Conservation (phyloP, 2,329 filamentous ascomycete species). For the Hysterium pulicare region DNA sequence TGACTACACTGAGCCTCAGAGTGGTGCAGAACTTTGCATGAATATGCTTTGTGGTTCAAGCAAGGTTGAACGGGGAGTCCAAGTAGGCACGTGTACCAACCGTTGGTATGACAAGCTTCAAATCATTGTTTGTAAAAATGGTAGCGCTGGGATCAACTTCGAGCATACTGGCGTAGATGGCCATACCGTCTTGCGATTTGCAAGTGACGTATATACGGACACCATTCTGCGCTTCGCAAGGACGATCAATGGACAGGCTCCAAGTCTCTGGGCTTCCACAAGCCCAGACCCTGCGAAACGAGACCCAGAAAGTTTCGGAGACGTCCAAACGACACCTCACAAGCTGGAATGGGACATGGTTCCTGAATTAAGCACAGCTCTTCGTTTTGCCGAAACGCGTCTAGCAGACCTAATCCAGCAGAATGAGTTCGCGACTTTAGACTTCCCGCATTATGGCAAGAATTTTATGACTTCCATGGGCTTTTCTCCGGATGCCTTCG, state of each 20-base stretch:
- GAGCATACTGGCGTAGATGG: conserved; percentile 98
- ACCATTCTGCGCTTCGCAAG: conserved; percentile 94
- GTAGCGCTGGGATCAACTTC: conserved; percentile 97
- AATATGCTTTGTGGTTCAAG: conserved; percentile 98
- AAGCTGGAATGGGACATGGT: conserved; percentile 98
- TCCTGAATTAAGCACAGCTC: conserved; percentile 82
- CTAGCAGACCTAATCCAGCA: conserved; percentile 93
- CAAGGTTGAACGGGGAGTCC: conserved; percentile 85
- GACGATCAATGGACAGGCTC: conserved; percentile 91
- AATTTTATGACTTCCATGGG: conserved; percentile 97
- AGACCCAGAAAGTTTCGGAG: conserved; percentile 85
- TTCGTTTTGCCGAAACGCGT: conserved; percentile 92
- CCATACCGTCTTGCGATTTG: conserved; percentile 93
- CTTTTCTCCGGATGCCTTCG: conserved; percentile 94
- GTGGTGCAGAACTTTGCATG: conserved; percentile 80
- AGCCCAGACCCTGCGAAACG: conserved; percentile 92
- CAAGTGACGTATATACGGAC: conserved; percentile 94
- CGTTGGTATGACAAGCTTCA: conserved; percentile 99
- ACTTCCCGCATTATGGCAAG: conserved; percentile 87
- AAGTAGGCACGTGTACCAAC: conserved; percentile 97
- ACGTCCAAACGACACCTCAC: conserved; percentile 89
- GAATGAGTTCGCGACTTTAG: conserved; percentile 90
- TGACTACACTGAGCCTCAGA: conserved; percentile 84
- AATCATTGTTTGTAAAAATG: conserved; percentile 98
- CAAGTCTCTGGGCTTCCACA: conserved; percentile 83